Evolutionary conservation across 1,284 basidiomycete genomes (phyloP).

Genomic region (Anthracocystis setariae): DNA sequence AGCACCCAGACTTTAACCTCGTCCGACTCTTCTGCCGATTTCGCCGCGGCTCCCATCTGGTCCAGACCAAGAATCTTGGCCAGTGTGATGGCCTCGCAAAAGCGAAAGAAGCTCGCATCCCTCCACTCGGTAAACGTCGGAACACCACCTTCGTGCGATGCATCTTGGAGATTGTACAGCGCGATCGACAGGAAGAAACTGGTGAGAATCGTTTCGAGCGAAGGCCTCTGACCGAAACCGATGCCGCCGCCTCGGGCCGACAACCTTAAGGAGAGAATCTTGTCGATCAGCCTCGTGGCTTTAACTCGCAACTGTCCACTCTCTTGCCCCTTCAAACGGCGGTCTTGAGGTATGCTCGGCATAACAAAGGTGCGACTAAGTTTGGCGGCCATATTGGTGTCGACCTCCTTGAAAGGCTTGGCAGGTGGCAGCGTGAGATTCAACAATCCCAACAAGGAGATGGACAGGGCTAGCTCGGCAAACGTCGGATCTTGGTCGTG

Average conservation of each 20-base stretch:
- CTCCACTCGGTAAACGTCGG: constrained; percentile 27
- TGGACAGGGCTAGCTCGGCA: constrained; percentile 48
- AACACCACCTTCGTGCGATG: constrained; percentile 3
- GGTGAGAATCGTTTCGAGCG: constrained; percentile 33
- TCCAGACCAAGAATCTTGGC: constrained; percentile 52
- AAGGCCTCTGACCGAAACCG: constrained; percentile 38
- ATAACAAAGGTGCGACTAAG: constrained; percentile 16
- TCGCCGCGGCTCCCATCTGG: neutral
- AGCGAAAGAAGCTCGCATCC: constrained; percentile 40
- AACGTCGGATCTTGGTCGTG: constrained; percentile 50
- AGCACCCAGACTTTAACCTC: constrained; percentile 31
- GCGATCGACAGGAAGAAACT: constrained; percentile 48
- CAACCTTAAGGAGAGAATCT: constrained; percentile 15
- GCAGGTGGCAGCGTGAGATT: constrained; percentile 15
- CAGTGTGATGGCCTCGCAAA: constrained; percentile 50
- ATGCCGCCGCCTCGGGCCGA: constrained; percentile 20
- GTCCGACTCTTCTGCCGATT: constrained; percentile 4
- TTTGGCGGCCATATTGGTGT: constrained; percentile 4
- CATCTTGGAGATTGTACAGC: constrained; percentile 37
- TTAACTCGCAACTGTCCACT: neutral
- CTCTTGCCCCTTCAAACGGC: constrained; percentile 4
- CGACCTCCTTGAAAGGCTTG: neutral
- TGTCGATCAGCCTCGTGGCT: constrained; percentile 17
- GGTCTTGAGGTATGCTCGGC: constrained; percentile 11
- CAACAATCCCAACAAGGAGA: constrained; percentile 46